A percentile compares a stretch with the other conserved stretches of the same genome.
Evolutionary conservation across 2,329 filamentous ascomycete genomes (phyloP).

Genomic region (Alternaria gaisen): DNA sequence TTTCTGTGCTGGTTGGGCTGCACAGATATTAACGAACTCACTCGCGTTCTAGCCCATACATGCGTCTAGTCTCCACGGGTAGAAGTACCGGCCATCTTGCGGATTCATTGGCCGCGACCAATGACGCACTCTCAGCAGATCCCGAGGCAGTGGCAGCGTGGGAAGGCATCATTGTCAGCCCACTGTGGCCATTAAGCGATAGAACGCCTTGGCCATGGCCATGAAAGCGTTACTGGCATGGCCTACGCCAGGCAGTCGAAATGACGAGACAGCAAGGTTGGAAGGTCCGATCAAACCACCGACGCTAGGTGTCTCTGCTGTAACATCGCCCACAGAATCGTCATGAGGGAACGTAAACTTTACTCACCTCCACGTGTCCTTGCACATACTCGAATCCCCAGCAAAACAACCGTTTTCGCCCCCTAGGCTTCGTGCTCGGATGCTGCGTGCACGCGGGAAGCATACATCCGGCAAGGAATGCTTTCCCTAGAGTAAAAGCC

Average conservation of each 20-base stretch:
- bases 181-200: not conserved
- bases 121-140: not conserved
- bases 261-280: slow-evolving; percentile 1
- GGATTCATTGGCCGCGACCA: not conserved
- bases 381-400: not conserved
- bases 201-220: not conserved
- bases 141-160: not conserved
- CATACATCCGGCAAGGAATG: not conserved
- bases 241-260: not conserved
- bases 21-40: slow-evolving; percentile 4
- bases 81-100: not conserved
- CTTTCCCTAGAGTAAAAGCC: not conserved
- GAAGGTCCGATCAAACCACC: not conserved
- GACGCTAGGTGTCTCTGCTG: not conserved
- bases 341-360: not conserved
- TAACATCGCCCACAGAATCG: not conserved
- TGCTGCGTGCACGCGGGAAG: not conserved
- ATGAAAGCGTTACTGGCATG: not conserved
- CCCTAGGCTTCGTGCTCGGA: not conserved
- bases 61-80: slow-evolving; percentile 4
- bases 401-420: not conserved
- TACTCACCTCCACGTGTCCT: slow-evolving; percentile 3
- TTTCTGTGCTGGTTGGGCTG: not conserved
- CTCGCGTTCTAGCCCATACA: not conserved
- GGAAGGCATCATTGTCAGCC: slow-evolving; percentile 6